These are phyloP conservation scores for Abrus precatorius DNA, from an alignment of 306 rosid species.

Conservation along the genomic window DNA sequence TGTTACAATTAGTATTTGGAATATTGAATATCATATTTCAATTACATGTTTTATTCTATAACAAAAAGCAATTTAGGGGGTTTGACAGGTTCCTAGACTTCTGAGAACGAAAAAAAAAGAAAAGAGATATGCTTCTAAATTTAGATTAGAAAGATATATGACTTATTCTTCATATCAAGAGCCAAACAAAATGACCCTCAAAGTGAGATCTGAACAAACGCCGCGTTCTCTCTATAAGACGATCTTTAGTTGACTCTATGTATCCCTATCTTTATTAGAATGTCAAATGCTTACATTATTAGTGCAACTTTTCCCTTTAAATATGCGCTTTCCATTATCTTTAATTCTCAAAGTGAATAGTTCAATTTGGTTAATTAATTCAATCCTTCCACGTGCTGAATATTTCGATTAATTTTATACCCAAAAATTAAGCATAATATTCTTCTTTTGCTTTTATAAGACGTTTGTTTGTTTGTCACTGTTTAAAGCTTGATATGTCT, in stretches of 20 bases:
- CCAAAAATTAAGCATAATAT: not conserved
- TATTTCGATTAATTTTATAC: not conserved
- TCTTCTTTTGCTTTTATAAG: not conserved
- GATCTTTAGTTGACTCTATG: not conserved
- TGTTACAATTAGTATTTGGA: conserved; percentile 2
- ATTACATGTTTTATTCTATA: not conserved
- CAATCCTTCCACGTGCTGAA: not conserved
- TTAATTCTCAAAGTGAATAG: not conserved
- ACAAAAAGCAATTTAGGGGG: too few relatives aligned
- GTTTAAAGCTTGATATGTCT: not conserved
- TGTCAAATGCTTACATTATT: conserved; percentile 34
- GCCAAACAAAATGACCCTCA: not conserved
- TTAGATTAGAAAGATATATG: not conserved
- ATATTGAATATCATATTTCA: not conserved
- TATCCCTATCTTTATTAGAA: not conserved
- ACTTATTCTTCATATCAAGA: conserved; percentile 28
- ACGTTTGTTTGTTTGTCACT: not conserved
- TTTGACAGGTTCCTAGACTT: too few relatives aligned
- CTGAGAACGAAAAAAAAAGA: not conserved
- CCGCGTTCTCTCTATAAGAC: not conserved
- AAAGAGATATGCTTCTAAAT: not conserved
- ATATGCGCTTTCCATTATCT: not conserved
- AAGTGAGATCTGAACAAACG: not conserved
- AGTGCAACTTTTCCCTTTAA: not conserved
- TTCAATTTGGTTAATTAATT: not conserved